phyloP scores from a whole-genome alignment of 306 rosid genomes.

The Vigna mungo region DNA sequence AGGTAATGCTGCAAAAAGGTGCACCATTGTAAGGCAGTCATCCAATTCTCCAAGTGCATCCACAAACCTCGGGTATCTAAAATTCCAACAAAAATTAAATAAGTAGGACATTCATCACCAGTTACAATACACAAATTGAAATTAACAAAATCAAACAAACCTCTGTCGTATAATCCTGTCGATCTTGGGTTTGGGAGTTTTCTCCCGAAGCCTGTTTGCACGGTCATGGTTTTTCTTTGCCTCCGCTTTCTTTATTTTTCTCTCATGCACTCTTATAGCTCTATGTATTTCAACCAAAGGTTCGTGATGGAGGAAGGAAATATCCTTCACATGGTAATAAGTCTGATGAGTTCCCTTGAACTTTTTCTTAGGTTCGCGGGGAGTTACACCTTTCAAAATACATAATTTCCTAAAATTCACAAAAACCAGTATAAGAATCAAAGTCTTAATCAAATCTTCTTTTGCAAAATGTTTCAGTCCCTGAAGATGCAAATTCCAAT shows the following conservation, averaged over 20 bases:
- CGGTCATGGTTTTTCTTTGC: conserved; percentile 83
- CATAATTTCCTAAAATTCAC: conserved; percentile 70
- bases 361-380: conserved; percentile 96
- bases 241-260: conserved; percentile 82
- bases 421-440: conserved; percentile 35
- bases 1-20: conserved; percentile 92
- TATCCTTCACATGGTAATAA: conserved; percentile 90
- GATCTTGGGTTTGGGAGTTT: conserved; percentile 66
- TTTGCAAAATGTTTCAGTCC: neutral
- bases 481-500: neutral
- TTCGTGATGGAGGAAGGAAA: conserved; percentile 88
- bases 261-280: conserved; percentile 73
- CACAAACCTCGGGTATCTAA: conserved; percentile 84
- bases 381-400: conserved; percentile 90
- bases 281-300: conserved; percentile 78
- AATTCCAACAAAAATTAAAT: conserved; percentile 29
- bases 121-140: conserved; percentile 1
- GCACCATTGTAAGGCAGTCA: conserved; percentile 90
- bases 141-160: conserved; percentile 48
- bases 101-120: conserved; percentile 11
- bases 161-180: conserved; percentile 81
- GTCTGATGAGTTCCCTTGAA: conserved; percentile 93
- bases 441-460: neutral
- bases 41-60: conserved; percentile 96
- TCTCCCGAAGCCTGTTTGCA: conserved; percentile 60